Percentiles rank a stretch among this genome's conserved stretches.
These are phyloP conservation scores for Takakia lepidozioides DNA, from an alignment of 225 moss, liverwort and hornwort species.

Conservation along the genomic window DNA sequence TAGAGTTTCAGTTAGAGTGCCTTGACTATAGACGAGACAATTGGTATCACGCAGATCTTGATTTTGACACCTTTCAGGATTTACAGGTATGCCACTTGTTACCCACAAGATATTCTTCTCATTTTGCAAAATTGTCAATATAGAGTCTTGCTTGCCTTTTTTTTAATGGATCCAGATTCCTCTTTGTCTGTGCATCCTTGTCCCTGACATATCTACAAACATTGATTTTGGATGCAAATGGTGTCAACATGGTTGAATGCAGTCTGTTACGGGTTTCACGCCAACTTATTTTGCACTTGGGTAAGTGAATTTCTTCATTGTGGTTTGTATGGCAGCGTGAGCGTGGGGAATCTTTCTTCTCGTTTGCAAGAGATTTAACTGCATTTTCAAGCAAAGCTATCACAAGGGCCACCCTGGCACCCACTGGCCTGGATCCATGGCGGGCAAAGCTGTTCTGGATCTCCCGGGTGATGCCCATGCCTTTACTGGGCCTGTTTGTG, in stretches of 20 bases:
- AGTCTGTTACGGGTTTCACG: too few species aligned
- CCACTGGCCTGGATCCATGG: slow-evolving; percentile 71
- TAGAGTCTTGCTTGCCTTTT: too few species aligned
- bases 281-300: too few species aligned
- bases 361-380: slow-evolving; percentile 87
- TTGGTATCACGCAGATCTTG: slow-evolving; percentile 98
- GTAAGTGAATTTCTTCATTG: too few species aligned
- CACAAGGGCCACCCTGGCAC: slow-evolving; percentile 57
- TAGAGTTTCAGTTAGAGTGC: slow-evolving; percentile 98
- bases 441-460: slow-evolving; percentile 90
- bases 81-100: slow-evolving; percentile 50
- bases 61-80: slow-evolving; percentile 78
- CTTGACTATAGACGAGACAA: slow-evolving; percentile 98
- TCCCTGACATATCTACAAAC: too few species aligned
- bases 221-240: too few species aligned
- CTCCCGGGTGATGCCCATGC: slow-evolving; percentile 96
- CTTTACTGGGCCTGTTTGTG: slow-evolving; percentile 68
- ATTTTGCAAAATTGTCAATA: too few species aligned
- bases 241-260: too few species aligned
- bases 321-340: slow-evolving; percentile 70
- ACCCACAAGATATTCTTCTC: too few species aligned
- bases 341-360: slow-evolving; percentile 84
- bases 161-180: too few species aligned
- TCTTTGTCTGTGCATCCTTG: too few species aligned
- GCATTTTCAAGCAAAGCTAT: slow-evolving; percentile 82